phyloP scores from a whole-genome alignment of 176 grass and related monocot genomes.

The Rhipidocladum racemiflorum region DNA sequence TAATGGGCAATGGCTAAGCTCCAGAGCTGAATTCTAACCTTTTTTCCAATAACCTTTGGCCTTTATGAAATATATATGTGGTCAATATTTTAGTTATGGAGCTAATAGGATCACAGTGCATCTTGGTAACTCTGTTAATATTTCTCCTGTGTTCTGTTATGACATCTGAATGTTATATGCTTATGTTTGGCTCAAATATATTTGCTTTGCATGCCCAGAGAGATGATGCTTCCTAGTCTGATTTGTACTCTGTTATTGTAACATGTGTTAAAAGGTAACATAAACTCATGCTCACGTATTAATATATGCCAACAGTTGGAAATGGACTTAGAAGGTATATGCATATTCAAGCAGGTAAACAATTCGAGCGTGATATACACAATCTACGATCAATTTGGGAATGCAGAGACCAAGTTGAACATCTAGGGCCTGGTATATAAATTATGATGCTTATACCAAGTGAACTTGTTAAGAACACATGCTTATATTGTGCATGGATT shows the following conservation, averaged over 20 bases:
- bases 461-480: neutral
- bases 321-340: neutral
- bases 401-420: neutral
- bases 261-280: neutral
- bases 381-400: neutral
- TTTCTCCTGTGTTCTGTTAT: neutral
- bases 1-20: neutral
- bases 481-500: neutral
- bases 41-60: neutral
- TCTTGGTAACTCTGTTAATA: neutral
- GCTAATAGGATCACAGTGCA: neutral
- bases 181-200: neutral
- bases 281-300: neutral
- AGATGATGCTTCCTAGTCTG: neutral
- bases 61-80: neutral
- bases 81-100: neutral
- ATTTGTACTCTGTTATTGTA: neutral
- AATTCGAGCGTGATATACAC: neutral
- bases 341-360: neutral
- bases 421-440: neutral
- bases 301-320: neutral
- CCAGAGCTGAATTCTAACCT: neutral
- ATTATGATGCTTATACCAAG: neutral
- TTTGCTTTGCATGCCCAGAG: neutral
- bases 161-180: neutral